Base-by-base conservation (phyloP, 352 stramenopile genomes). In the Globisporangium ultimum region DNA sequence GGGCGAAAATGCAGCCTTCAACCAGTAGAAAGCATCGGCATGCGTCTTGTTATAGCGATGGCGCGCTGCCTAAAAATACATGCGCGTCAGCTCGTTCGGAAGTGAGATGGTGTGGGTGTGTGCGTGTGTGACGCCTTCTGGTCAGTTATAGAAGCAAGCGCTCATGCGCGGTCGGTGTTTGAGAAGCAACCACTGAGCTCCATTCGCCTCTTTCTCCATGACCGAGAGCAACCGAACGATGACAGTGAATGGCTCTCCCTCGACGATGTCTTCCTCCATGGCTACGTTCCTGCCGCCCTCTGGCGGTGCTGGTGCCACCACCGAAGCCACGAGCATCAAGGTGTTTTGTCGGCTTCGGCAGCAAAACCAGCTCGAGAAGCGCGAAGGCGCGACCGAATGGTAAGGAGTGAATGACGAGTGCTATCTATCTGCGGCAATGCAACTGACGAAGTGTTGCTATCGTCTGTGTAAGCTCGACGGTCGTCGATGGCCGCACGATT, bases 331-430 rank as follows among this genome's bases (percentile, higher is more conserved):
- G 34, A 83, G 72, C 53, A 91, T 96, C 63, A 80, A 85, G 43
- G 81, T 95, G 11, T 89, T 78, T 34, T 95, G 84, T 21, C 80
- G 87, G 3, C 68, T 96, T 14, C 76, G 84, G 10, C 84, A 88
- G 41, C 78, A 92, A 60, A 95, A 93, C 58, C 63, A 77, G 40
- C 68, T 88, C 22, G 83, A 92, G 55, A 87, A 80, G 46, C 72
- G 76, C 21, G 75, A 88, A 61, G 76, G 72, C 38, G 83, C 80
- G 0, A 60, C 69, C 0, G 68, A 84, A 71, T 91, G 82, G 82
- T 89, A 58, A 24, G 22, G 18, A 18, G 48, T 11, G 9, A n/a
- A 0, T 6, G 48, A 12, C 55, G 58, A 13, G 38, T 36, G 28
- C 28, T 36, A 10, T 36, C 3, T 10, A 10, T 36, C 28, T 36